A percentile compares a stretch with the other conserved stretches of the same genome.
Conservation (phyloP, 257 asterid genomes). For the Solanum lycopersicoides region DNA sequence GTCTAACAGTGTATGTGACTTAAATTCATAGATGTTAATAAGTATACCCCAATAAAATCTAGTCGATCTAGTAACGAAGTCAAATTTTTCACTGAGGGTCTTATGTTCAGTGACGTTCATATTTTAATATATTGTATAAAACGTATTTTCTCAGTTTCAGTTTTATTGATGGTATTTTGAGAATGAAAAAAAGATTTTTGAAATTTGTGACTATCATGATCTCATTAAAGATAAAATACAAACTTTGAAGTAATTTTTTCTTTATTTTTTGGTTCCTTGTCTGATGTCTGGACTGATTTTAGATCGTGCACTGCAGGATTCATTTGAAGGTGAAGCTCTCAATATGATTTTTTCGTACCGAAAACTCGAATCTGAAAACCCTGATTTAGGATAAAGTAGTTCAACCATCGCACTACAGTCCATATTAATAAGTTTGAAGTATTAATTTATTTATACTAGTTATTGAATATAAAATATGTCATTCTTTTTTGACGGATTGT, state of each 20-base stretch:
- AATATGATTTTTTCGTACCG: no score
- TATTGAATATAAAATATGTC: neutral
- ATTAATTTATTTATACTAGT: no score
- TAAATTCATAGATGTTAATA: neutral
- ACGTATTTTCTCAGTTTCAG: neutral
- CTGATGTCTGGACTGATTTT: neutral
- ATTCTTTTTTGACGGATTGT: no score
- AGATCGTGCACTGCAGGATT: fast-evolving
- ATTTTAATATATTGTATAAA: neutral
- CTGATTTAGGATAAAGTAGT: no score
- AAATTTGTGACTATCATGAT: neutral
- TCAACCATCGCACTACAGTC: neutral
- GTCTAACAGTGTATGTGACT: neutral
- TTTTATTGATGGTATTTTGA: neutral
- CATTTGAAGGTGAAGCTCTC: neutral
- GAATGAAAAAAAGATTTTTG: neutral
- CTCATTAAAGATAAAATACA: neutral
- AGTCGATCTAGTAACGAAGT: no score
- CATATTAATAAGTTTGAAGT: neutral
- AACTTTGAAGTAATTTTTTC: neutral
- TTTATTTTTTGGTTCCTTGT: neutral
- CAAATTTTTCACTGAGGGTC: neutral
- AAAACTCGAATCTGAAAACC: fast-evolving
- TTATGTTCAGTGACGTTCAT: neutral
- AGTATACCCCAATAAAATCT: neutral